Evolutionary conservation across 2,329 filamentous ascomycete species (phyloP).

Genomic region (Colletotrichum tanaceti): DNA sequence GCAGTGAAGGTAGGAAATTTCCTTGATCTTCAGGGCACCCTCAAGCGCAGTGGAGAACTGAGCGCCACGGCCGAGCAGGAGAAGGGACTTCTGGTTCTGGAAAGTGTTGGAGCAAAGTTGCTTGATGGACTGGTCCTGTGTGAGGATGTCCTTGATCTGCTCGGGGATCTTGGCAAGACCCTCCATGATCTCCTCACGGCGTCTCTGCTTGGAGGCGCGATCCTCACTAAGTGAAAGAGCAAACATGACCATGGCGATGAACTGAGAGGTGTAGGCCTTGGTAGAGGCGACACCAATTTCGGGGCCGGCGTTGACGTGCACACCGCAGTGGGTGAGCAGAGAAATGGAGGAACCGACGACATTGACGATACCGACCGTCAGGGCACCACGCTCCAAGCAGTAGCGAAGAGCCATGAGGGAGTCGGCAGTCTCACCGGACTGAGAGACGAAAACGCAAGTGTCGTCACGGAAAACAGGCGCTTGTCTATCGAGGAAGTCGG

Average conservation of each 20-base stretch:
- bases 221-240: slow-evolving; percentile 96
- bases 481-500: slow-evolving; percentile 96
- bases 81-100: slow-evolving; percentile 96
- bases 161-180: slow-evolving; percentile 87
- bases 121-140: slow-evolving; percentile 95
- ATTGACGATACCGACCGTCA: slow-evolving; percentile 99
- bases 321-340: slow-evolving; percentile 98
- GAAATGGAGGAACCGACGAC: slow-evolving; percentile 99
- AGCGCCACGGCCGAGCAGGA: slow-evolving; percentile 92
- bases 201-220: slow-evolving; percentile 90
- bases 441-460: slow-evolving; percentile 98
- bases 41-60: slow-evolving; percentile 98
- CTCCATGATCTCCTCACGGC: slow-evolving; percentile 95
- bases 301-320: slow-evolving; percentile 98
- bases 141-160: slow-evolving; percentile 92
- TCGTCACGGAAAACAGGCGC: slow-evolving; percentile 99
- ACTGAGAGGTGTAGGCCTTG: slow-evolving; percentile 99
- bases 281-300: slow-evolving; percentile 99
- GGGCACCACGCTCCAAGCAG: slow-evolving; percentile 95
- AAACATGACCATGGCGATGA: slow-evolving; percentile 99
- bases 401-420: slow-evolving; percentile 97
- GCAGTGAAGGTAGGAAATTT: slow-evolving; percentile 99
- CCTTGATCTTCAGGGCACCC: slow-evolving; percentile 99
- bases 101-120: slow-evolving; percentile 90
- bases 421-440: slow-evolving; percentile 98